phyloP scores from a whole-genome alignment of 805 yeast genomes.

The Candida chauliodis region DNA sequence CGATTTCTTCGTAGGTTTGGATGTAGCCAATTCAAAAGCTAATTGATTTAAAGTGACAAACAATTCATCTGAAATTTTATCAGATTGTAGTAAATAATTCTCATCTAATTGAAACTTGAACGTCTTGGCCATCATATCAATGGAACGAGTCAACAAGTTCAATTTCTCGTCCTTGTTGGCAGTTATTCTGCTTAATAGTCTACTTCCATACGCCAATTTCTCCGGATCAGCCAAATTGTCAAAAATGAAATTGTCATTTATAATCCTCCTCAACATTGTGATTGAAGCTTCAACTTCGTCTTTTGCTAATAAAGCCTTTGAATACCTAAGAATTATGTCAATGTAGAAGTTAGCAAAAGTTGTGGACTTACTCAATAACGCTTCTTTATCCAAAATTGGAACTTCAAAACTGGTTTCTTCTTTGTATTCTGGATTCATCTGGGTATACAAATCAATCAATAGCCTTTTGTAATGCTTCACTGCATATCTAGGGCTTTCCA shows the following conservation, averaged over 20 bases:
- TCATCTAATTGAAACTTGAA: conserved; percentile 23
- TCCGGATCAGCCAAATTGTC: conserved; percentile 39
- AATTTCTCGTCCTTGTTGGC: conserved; percentile 18
- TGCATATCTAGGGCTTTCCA: conserved; percentile 39
- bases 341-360: conserved; percentile 40
- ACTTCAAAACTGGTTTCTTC: conserved; percentile 23
- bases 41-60: conserved; percentile 28
- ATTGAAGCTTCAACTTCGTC: conserved; percentile 32
- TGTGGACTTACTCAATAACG: conserved; percentile 26
- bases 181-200: conserved; percentile 28
- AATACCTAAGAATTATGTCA: conserved; percentile 39
- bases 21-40: conserved; percentile 29
- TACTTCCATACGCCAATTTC: conserved; percentile 36
- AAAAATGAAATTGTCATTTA: conserved; percentile 35
- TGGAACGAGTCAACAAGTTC: conserved; percentile 26
- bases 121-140: conserved; percentile 30
- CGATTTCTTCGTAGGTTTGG: conserved; percentile 9
- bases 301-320: conserved; percentile 38
- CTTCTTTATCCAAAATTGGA: conserved; percentile 31
- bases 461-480: conserved; percentile 41
- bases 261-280: conserved; percentile 23
- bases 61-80: conserved; percentile 36
- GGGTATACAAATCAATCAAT: conserved; percentile 31
- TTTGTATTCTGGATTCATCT: conserved; percentile 22
- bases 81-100: conserved; percentile 22